Evolutionary conservation across 139 green algal species (phyloP).

Genomic region (Eudorina sp.): DNA sequence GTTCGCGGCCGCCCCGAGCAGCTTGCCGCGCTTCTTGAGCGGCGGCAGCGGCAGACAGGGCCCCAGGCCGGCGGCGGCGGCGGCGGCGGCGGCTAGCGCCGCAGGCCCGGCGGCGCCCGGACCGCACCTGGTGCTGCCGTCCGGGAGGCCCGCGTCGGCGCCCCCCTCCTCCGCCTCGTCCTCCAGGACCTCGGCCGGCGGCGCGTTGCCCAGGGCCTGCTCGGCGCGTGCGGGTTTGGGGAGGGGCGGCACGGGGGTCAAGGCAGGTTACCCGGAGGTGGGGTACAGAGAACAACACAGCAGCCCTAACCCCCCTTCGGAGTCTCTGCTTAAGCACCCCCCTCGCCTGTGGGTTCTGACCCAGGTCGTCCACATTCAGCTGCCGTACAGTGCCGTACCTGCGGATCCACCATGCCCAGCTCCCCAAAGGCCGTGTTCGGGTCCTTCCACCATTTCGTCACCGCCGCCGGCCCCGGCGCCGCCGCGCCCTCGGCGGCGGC

Average conservation of each 20-base stretch:
- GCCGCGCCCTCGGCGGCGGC: not conserved
- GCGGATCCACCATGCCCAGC: slow-evolving; percentile 48
- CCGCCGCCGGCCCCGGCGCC: not conserved
- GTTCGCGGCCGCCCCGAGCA: not conserved
- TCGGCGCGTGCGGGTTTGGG: no score
- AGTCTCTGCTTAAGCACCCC: no score
- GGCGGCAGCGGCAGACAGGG: not conserved
- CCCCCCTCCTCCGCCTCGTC: not conserved
- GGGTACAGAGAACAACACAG: no score
- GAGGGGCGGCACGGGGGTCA: no score
- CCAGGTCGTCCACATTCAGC: no score
- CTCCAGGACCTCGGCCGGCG: not conserved
- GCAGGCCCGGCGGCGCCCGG: not conserved
- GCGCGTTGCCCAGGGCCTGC: slow-evolving; percentile 25
- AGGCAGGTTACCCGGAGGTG: no score
- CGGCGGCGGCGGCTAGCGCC: not conserved
- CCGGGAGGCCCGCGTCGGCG: not conserved
- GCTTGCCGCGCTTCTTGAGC: slow-evolving; percentile 42
- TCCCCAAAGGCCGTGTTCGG: slow-evolving; percentile 38
- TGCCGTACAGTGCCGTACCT: no score
- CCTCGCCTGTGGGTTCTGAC: no score
- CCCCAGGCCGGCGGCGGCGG: not conserved
- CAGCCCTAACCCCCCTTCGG: no score
- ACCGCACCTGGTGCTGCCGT: no score
- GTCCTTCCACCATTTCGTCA: slow-evolving; percentile 32